Conservation (phyloP, 2,329 filamentous ascomycete genomes). For the Arthroderma sp. region DNA sequence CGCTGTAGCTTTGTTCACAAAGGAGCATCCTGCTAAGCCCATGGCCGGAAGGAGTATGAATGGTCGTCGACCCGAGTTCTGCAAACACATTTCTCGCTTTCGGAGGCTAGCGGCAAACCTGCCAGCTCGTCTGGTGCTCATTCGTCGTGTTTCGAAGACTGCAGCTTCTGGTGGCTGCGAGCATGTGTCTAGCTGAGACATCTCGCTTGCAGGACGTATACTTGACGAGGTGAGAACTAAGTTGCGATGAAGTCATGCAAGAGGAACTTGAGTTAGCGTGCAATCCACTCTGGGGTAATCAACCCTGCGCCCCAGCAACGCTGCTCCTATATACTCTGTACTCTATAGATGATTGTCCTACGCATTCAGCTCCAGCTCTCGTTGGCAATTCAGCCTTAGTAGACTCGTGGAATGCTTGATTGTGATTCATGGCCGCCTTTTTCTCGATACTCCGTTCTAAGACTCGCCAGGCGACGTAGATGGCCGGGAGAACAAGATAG, state of each 20-base stretch:
- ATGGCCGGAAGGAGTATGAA: not conserved
- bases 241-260: conserved; percentile 3
- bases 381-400: not conserved
- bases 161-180: not conserved
- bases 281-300: conserved; percentile 1
- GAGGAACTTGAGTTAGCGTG: not conserved
- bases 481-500: too few species aligned
- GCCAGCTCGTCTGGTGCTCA: not conserved
- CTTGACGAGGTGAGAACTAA: not conserved
- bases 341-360: not conserved
- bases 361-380: not conserved
- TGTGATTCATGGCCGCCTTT: too few species aligned
- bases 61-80: not conserved
- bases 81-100: not conserved
- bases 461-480: too few species aligned
- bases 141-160: not conserved
- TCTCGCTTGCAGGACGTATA: conserved; percentile 2
- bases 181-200: not conserved
- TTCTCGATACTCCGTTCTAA: too few species aligned
- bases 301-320: not conserved
- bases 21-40: not conserved
- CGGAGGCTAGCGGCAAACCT: not conserved
- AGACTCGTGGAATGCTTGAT: not conserved
- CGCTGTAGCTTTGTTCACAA: not conserved
- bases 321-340: not conserved